Evolutionary conservation across 169 alveolate genomes (phyloP), one percentile per base, ranked within the genome.

Genomic region (Babesia ovata): DNA sequence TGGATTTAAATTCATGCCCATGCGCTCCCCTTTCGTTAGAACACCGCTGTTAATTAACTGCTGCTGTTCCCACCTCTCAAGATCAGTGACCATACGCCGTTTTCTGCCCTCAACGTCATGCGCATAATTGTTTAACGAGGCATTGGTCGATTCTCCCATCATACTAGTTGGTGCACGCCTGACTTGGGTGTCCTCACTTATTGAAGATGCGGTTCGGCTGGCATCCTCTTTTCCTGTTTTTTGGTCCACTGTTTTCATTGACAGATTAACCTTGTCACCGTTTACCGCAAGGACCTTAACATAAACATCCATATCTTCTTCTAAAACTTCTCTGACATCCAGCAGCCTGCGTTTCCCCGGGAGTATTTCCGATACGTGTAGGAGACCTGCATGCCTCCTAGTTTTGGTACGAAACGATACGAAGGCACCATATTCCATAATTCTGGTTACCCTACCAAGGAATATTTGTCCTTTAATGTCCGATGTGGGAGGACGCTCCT

Each of bases 231-330:
- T 33, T 4, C 96, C 96, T 0, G 94, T 86, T 13, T 67, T 69
- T 45, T 92, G 96, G 74, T 91, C 93, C 10, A 90, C 93, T n/a
- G 87, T 92, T 4, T 92, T 75, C 96, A 92, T 92, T n/a, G 93
- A 81, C 44, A 92, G 81, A 11, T 92, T 84, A n/a, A 92, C 75
- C 58, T 90, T 86, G 17, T 81, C 77, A n/a, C 87, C 79, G 22
- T 67, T 70, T 0, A 76, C 56, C 0, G 73, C 71, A 24, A 71
- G 21, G 10, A 85, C 74, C 71, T 87, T 70, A 11, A 88, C 88
- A 59, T 79, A 74, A 21, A 86, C 93, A 21, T 53, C 76, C 91
- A 72, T 70, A 62, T 77, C 79, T 21, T 60, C 62, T 14, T 36
- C 67, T 29, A 69, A 63, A 19, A 66, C 52, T 8, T 79, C 85